Evolutionary conservation across 768 basidiomycete species (phyloP), one percentile per base, ranked within the genome.

Genomic region (Punctularia strigosozonata): DNA sequence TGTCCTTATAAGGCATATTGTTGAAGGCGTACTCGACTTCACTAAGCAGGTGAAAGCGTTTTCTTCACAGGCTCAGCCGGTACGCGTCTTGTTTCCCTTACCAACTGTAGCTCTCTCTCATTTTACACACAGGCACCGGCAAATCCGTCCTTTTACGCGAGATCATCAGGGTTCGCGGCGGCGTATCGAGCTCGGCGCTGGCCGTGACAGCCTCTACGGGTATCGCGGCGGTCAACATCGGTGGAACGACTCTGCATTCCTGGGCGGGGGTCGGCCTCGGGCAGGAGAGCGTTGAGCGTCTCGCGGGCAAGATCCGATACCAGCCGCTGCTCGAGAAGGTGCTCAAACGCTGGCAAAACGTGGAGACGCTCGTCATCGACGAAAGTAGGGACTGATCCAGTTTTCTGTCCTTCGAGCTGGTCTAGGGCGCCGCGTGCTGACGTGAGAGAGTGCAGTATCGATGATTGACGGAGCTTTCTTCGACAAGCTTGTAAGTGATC

Each of bases 51-150:
- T n/a, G 58, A 70, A 45, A 87, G 63, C 49, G 74, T 89, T 6
- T 90, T 90, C 58, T 90, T 90, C 54, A 89, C 87, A 0, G 88
- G 88, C 2, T 80, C 82, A 14, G 88, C 88, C 38, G 86, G 85
- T 78, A 37, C 21, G 54, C 56, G 13, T 41, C 22, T 21, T 14
- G 10, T 17, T 4, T 2, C 15, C 20, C 23, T 25, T 31, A 26
- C 24, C 19, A 25, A 25, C 24, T 13, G 12, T 25, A 6, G 18
- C n/a, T 25, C 30, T 8, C 15, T 14, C 28, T 31, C 5, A 32
- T 32, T 6, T 31, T 8, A 10, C 6, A 17, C 25, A 4, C 37
- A 77, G 77, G 77, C 19, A 89, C 87, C 2, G 87, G 87, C 19
- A 91, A 91, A 58, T 89, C 87, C 0, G 79, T 89, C 5, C 60